Conservation (phyloP, 2,329 filamentous ascomycete species). For the Pleomassaria siparia region DNA sequence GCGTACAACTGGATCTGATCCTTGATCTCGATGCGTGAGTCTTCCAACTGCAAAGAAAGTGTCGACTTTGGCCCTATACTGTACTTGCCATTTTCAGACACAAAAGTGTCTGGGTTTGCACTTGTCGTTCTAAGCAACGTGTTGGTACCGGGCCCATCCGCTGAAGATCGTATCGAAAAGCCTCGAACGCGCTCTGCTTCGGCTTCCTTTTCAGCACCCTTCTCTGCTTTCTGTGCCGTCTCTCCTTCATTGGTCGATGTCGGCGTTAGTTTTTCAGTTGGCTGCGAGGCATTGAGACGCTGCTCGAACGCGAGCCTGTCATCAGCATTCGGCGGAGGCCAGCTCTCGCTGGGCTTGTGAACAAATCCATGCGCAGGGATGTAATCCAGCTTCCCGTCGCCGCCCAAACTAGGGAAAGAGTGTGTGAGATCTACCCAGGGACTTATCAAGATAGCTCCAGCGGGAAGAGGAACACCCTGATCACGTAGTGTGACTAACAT, state of each 20-base stretch:
- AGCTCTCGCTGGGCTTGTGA: slow-evolving; percentile 84
- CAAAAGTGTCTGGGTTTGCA: slow-evolving; percentile 17
- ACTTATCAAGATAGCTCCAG: slow-evolving; percentile 86
- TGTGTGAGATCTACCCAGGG: slow-evolving; percentile 97
- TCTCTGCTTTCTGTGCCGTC: slow-evolving; percentile 28
- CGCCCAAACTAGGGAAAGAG: slow-evolving; percentile 87
- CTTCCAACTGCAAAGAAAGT: slow-evolving; percentile 66
- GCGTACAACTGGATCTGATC: slow-evolving; percentile 92
- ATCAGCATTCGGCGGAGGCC: slow-evolving; percentile 86
- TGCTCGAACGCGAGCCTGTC: slow-evolving; percentile 60
- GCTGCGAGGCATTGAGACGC: slow-evolving; percentile 4
- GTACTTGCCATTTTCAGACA: slow-evolving; percentile 40
- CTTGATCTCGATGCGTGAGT: slow-evolving; percentile 70
- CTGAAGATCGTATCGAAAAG: slow-evolving; percentile 28
- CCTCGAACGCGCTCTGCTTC: slow-evolving; percentile 38
- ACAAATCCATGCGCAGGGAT: slow-evolving; percentile 87
- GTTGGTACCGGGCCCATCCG: slow-evolving; percentile 20
- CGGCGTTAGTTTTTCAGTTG: slow-evolving; percentile 14
- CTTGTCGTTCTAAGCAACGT: slow-evolving; percentile 7
- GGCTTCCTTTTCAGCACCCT: slow-evolving; percentile 38
- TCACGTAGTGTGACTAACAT: slow-evolving; percentile 81
- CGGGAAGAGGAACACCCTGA: slow-evolving; percentile 78
- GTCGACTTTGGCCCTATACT: slow-evolving; percentile 35
- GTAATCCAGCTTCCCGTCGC: slow-evolving; percentile 75
- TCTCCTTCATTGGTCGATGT: slow-evolving; percentile 24